Base-by-base conservation (phyloP, 768 basidiomycete species). In the Leccinum variicolor region DNA sequence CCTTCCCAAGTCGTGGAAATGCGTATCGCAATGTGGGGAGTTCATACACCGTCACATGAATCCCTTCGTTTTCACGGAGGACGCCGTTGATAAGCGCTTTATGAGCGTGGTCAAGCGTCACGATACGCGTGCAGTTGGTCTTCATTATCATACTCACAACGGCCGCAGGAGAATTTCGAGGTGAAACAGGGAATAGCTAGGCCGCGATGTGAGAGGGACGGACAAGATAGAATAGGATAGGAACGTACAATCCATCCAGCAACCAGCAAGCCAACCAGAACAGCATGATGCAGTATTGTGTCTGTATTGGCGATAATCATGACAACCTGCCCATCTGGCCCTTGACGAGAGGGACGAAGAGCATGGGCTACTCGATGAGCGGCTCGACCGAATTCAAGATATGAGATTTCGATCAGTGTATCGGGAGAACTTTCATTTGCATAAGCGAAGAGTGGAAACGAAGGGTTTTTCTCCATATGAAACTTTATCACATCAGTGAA, bases 101-200 rank as follows among this genome's bases (percentile, higher is more conserved):
- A 31, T 70, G 68, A 14, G 59, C 61, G 31, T 58, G 64, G 15
- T 56, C 39, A 2, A 66, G 59, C 0, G 66, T 63, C 2, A 70
- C 50, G 45, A 72, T 59, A 31, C 51, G 62, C 5, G 55, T 50
- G 17, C 66, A 70, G 15, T 57, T 56, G 8, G 59, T 61, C 54
- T 55, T 66, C 34, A 54, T 62, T 55, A 72, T 62, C 68, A 72
- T 63, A 26, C 55, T 51, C 1, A 62, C 51, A 10, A 73, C 28
- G 0, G 81, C 83, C 2, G 74, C 72, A 0, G 76, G 65, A 1
- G 80, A 79, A 63, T 80, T 82, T 56, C 77, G 62, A 2, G 75
- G 66, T 0, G 75, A 77, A n/a, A 74, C 68, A 6, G 67, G 71
- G 47, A 81, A 79, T n/a, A 68, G 61, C 70, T 67, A 43, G 15